A percentile compares a stretch with the other conserved stretches of the same genome.
Conservation (phyloP, 2,329 filamentous ascomycete species). For the Fusarium chaquense region DNA sequence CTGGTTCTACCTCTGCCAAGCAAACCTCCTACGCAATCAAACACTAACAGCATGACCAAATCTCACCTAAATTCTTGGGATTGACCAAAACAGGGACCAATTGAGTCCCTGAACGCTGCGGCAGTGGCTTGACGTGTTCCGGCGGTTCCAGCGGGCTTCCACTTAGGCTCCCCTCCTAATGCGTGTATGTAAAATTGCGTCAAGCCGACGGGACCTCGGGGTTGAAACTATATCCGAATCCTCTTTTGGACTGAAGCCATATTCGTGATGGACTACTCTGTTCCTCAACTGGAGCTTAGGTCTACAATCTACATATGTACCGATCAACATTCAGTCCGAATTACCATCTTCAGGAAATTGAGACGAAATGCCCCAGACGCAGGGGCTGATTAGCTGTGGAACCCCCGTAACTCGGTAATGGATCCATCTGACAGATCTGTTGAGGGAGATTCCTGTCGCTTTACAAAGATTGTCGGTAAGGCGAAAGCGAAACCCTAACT, state of each 20-base stretch:
- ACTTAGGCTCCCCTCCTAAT: not conserved
- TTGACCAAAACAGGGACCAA: slow-evolving; percentile 20
- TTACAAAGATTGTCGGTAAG: slow-evolving; percentile 24
- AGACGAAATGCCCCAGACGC: slow-evolving; percentile 36
- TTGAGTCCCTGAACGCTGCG: slow-evolving; percentile 20
- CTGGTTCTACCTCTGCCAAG: slow-evolving; percentile 33
- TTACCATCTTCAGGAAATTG: slow-evolving; percentile 18
- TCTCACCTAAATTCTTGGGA: slow-evolving; percentile 25
- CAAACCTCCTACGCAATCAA: slow-evolving; percentile 20
- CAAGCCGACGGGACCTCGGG: slow-evolving; percentile 13
- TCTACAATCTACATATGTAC: not conserved
- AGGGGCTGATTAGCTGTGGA: slow-evolving; percentile 49
- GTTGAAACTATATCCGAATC: not conserved
- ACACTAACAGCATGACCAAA: slow-evolving; percentile 31
- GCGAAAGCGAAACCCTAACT: slow-evolving; percentile 24
- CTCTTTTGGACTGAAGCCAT: not conserved
- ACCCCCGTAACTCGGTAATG: slow-evolving; percentile 36
- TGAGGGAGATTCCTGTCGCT: slow-evolving; percentile 34
- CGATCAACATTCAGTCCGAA: not conserved
- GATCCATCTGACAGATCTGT: slow-evolving; percentile 38
- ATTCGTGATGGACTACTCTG: not conserved
- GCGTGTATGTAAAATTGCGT: slow-evolving; percentile 19
- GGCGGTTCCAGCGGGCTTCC: slow-evolving; percentile 34
- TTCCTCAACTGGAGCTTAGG: not conserved
- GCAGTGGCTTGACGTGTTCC: slow-evolving; percentile 45